Percentiles rank a stretch among this genome's conserved stretches.
phyloP scores from a whole-genome alignment of 2,329 filamentous ascomycete genomes.

The Paecilomyces sp. region DNA sequence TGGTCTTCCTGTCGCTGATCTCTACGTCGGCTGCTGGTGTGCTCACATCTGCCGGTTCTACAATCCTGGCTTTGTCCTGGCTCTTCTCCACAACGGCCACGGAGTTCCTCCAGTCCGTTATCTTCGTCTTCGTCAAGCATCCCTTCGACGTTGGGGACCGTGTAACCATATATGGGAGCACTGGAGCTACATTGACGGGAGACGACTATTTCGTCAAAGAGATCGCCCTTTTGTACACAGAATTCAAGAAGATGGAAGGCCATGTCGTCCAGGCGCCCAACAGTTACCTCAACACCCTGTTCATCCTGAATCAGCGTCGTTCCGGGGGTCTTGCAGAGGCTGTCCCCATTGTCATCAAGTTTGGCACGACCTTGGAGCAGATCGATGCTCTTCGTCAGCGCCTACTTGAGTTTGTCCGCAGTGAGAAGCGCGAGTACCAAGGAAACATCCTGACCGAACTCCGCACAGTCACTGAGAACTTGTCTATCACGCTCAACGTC shows the following conservation, averaged over 20 bases:
- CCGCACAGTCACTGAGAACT: constrained; percentile 69
- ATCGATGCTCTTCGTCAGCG: constrained; percentile 75
- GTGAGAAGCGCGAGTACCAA: constrained; percentile 85
- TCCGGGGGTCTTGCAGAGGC: constrained; percentile 84
- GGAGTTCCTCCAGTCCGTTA: constrained; percentile 86
- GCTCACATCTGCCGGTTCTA: constrained; percentile 80
- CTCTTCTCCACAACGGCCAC: constrained; percentile 87
- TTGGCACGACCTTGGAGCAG: constrained; percentile 74
- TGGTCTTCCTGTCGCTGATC: constrained; percentile 84
- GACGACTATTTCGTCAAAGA: constrained; percentile 97
- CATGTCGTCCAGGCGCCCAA: constrained; percentile 95
- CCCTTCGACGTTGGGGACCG: constrained; percentile 94
- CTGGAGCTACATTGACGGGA: constrained; percentile 67
- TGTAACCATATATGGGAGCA: constrained; percentile 85
- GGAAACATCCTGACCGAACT: constrained; percentile 81
- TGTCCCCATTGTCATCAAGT: constrained; percentile 75
- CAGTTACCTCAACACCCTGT: constrained; percentile 83
- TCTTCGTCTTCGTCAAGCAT: constrained; percentile 96
- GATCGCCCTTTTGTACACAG: constrained; percentile 85
- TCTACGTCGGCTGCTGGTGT: constrained; percentile 86
- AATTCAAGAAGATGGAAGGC: constrained; percentile 98
- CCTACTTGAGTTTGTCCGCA: constrained; percentile 73
- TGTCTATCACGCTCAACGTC: constrained; percentile 80
- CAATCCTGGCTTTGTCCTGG: constrained; percentile 86
- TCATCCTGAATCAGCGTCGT: constrained; percentile 90